Conservation (phyloP, 768 basidiomycete species). For the Kwoniella sp. region DNA sequence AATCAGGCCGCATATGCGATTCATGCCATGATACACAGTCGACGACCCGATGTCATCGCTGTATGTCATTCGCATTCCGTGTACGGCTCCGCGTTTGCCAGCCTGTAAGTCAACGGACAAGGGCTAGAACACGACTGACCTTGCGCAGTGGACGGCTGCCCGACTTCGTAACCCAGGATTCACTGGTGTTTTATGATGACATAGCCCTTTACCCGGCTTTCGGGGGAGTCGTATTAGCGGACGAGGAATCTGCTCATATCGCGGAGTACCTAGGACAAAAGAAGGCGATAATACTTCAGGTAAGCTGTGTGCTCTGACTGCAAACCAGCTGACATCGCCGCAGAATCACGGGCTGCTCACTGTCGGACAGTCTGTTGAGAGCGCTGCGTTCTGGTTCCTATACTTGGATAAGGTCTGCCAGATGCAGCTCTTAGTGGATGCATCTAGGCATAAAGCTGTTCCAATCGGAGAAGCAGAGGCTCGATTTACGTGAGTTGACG, state of each 20-base stretch:
- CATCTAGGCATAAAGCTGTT: not conserved
- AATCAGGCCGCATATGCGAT: constrained; percentile 57
- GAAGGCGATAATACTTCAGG: constrained; percentile 29
- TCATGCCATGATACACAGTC: constrained; percentile 58
- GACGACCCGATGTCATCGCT: constrained; percentile 60
- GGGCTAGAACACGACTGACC: constrained; percentile 42
- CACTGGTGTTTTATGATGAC: constrained; percentile 23
- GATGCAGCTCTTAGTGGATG: constrained; percentile 26
- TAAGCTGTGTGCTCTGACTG: constrained; percentile 32
- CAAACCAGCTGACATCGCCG: not conserved
- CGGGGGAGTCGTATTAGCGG: constrained; percentile 60
- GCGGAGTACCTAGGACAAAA: constrained; percentile 47
- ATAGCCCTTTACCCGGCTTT: constrained; percentile 58
- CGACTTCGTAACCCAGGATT: constrained; percentile 13
- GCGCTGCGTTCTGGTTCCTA: constrained; percentile 15
- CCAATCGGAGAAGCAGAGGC: too few species aligned
- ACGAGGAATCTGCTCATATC: constrained; percentile 60
- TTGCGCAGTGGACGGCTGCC: not conserved
- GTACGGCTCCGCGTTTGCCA: constrained; percentile 60
- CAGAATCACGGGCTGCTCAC: not conserved
- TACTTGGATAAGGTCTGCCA: constrained; percentile 27
- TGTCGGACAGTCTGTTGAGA: constrained; percentile 20
- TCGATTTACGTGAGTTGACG: too few species aligned
- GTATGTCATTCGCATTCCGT: constrained; percentile 61
- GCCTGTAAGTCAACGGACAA: constrained; percentile 37